A percentile compares a stretch with the other conserved stretches of the same genome.
These are phyloP conservation scores for Spencermartinsiella europaea DNA, from an alignment of 805 yeast genomes.

Conservation along the genomic window DNA sequence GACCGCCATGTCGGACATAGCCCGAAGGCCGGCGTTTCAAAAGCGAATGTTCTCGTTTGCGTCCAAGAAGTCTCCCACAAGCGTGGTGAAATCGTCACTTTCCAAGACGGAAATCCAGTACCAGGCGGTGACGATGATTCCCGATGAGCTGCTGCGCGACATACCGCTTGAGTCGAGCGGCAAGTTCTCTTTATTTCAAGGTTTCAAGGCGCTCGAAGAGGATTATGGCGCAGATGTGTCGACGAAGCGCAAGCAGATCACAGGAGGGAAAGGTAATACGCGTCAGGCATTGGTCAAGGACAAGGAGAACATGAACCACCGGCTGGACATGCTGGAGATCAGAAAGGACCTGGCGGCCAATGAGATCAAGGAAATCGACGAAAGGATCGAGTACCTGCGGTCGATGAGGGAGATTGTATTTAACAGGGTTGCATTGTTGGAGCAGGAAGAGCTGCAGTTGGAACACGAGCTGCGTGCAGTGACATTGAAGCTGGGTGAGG, in stretches of 20 bases:
- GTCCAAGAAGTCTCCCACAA: conserved; percentile 30
- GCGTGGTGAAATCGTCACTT: conserved; percentile 27
- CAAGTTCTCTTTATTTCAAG: conserved; percentile 57
- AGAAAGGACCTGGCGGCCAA: conserved; percentile 59
- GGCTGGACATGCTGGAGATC: conserved; percentile 52
- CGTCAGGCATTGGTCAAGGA: conserved; percentile 37
- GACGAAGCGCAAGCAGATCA: conserved; percentile 25
- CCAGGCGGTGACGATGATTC: conserved; percentile 48
- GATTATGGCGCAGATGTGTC: conserved; percentile 18
- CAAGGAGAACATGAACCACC: conserved; percentile 39
- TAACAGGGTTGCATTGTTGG: conserved; percentile 54
- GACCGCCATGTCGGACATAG: conserved; percentile 42
- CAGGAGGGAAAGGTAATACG: conserved; percentile 36
- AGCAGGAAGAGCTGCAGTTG: conserved; percentile 52
- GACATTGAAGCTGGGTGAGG: conserved; percentile 10
- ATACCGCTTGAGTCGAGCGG: conserved; percentile 38
- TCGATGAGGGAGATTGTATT: conserved; percentile 49
- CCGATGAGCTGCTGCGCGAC: conserved; percentile 56
- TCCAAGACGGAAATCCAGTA: conserved; percentile 38
- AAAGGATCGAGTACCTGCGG: conserved; percentile 48
- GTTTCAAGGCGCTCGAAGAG: conserved; percentile 50
- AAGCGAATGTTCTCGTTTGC: conserved; percentile 33
- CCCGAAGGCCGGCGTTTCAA: conserved; percentile 38
- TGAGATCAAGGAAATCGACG: conserved; percentile 62
- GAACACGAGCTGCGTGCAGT: conserved; percentile 35